Percentiles rank a stretch among this genome's conserved stretches.
These are phyloP conservation scores for Ophiocordyceps unilateralis DNA, from an alignment of 2,329 filamentous ascomycete genomes.

Conservation along the genomic window DNA sequence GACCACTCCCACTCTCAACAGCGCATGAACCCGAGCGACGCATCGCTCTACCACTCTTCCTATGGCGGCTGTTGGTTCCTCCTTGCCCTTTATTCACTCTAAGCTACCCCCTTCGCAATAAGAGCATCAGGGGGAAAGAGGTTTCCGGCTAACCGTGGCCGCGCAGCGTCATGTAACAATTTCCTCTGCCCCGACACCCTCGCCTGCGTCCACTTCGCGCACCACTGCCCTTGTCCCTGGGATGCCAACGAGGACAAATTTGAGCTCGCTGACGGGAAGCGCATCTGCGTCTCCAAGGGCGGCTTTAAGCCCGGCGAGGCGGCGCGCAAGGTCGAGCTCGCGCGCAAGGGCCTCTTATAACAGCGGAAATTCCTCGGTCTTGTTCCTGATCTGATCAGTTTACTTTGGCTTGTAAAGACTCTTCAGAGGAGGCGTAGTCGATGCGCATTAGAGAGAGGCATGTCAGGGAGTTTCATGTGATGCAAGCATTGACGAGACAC, in stretches of 20 bases:
- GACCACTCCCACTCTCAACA: conserved; percentile 39
- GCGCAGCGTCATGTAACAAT: conserved; percentile 64
- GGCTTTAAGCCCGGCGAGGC: conserved; percentile 59
- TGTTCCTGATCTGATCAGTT: too few species aligned
- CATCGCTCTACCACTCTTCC: conserved; percentile 56
- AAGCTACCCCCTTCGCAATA: background rate
- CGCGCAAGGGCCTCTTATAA: conserved; percentile 58
- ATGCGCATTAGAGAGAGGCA: too few species aligned
- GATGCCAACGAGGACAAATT: conserved; percentile 62
- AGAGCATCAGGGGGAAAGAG: too few species aligned
- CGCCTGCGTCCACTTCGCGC: conserved; percentile 87
- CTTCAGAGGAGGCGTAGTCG: background rate
- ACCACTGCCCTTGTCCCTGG: conserved; percentile 90
- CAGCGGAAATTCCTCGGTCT: background rate
- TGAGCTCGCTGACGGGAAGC: conserved; percentile 52
- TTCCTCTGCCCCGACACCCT: conserved; percentile 92
- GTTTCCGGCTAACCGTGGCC: background rate
- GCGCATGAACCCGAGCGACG: conserved; percentile 74
- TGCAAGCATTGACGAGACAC: background rate
- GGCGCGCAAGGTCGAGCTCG: conserved; percentile 59
- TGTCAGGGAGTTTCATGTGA: background rate
- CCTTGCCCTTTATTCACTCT: background rate
- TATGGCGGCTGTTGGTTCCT: conserved; percentile 44
- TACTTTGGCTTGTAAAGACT: background rate
- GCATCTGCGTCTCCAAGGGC: conserved; percentile 58